These are phyloP conservation scores for Penicillium palitans DNA, from an alignment of 2,329 filamentous ascomycete genomes.

Conservation along the genomic window DNA sequence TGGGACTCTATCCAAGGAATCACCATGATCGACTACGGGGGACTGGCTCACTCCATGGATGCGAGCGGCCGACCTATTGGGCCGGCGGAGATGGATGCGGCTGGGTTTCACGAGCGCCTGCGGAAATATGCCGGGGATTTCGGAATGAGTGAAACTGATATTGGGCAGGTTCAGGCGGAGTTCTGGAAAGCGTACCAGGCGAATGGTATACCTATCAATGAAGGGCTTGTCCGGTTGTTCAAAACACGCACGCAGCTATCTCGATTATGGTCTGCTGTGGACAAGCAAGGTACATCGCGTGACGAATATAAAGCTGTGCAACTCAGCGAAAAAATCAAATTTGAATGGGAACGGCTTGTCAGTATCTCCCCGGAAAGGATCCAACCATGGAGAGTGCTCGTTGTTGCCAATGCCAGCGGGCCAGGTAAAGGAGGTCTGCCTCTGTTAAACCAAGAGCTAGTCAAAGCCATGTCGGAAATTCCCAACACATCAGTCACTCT, in stretches of 20 bases:
- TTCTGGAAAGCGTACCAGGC: conserved; percentile 2
- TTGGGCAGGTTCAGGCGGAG: not conserved
- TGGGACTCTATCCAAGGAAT: not conserved
- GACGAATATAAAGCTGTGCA: not conserved
- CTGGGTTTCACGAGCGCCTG: conserved; percentile 3
- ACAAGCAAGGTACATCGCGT: not conserved
- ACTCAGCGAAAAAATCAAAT: not conserved
- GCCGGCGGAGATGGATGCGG: conserved; percentile 4
- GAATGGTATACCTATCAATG: not conserved
- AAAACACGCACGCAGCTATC: conserved; percentile 2
- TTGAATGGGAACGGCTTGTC: conserved; percentile 2
- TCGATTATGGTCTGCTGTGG: conserved; percentile 2
- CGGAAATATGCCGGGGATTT: conserved; percentile 5
- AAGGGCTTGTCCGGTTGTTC: not conserved
- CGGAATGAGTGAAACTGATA: conserved; percentile 4
- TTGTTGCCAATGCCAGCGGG: conserved; percentile 1
- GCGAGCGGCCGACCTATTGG: not conserved
- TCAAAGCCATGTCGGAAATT: conserved; percentile 4
- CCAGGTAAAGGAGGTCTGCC: conserved; percentile 3
- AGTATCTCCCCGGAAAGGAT: not conserved
- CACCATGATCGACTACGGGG: conserved; percentile 4
- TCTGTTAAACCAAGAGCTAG: conserved; percentile 3
- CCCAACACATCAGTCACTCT: not conserved
- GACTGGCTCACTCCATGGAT: conserved; percentile 1
- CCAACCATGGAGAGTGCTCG: not conserved